Evolutionary conservation across 805 yeast genomes (phyloP), one percentile per base, ranked within the genome.

Genomic region (Yueomyces sinensis): DNA sequence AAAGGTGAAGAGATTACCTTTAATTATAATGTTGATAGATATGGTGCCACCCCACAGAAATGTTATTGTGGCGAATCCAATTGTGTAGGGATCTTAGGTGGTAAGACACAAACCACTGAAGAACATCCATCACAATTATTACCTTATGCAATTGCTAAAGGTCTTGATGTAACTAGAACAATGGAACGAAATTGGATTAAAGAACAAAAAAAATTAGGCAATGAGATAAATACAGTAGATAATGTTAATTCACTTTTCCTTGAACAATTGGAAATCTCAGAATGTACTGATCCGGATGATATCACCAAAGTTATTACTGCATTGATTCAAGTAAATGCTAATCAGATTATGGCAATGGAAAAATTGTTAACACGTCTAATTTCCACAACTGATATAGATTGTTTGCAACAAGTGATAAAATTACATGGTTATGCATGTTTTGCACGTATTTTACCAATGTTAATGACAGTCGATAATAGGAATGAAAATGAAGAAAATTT

Each of bases 61-160:
- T 89, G 98, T 59, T 82, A 81, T 58, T 89, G 98, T 62, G 95
- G 94, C 3, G 93, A 86, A 43, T 66, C 80, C 20, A 87, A 84
- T 57, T 89, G 98, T 68, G 68, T 84, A 30, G 95, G 96, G 24
- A 78, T 80, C 44, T 73, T 89, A 64, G 98, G 97, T 43, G 98
- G 98, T 32, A 87, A 86, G 57, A 89, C 95, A 3, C 98, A 91
- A 61, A 86, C 97, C 2, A 94, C 86, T 45, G 82, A 89, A 23
- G n/a, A n/a, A n/a, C n/a, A n/a, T n/a, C 89, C 89, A 1, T 68
- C 82, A 28, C 61, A 83, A 37, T 25, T 25, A 25, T 65, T 89
- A 33, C 95, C 97, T 2, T 89, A 82, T 41, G 71, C 75, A 17
- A 68, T 81, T 25, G 74, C 91, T 9, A 93, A 82, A 41, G 96